These are phyloP conservation scores for Acanthamoeba sp. DNA, from an alignment of 208 protist genomes.

Conservation along the genomic window DNA sequence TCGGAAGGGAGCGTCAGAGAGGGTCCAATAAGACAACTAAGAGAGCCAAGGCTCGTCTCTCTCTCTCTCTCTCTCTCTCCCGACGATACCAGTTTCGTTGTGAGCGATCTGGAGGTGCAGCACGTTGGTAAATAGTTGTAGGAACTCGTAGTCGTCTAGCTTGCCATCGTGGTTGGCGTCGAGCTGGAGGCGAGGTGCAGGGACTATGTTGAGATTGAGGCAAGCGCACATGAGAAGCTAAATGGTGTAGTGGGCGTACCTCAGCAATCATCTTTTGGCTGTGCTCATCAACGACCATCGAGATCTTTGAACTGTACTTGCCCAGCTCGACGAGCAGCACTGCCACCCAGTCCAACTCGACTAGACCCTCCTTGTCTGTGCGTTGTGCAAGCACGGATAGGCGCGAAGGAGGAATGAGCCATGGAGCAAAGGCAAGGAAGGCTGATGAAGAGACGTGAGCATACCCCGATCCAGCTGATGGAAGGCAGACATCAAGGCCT, in stretches of 20 bases:
- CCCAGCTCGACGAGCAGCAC: slow-evolving; percentile 41
- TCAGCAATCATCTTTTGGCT: slow-evolving; percentile 23
- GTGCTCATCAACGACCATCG: slow-evolving; percentile 26
- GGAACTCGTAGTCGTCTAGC: slow-evolving; percentile 23
- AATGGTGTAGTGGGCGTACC: background rate
- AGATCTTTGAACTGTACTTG: slow-evolving; percentile 59
- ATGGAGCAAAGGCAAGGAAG: background rate
- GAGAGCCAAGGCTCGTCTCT: no score
- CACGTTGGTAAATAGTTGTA: slow-evolving; percentile 23
- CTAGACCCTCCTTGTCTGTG: slow-evolving; percentile 18
- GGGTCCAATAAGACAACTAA: background rate
- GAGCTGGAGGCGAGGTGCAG: background rate
- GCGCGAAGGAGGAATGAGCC: background rate
- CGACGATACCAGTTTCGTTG: background rate
- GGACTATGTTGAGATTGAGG: background rate
- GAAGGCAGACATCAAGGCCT: slow-evolving; percentile 28
- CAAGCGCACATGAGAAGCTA: background rate
- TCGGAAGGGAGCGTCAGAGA: background rate
- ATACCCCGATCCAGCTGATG: slow-evolving; percentile 4
- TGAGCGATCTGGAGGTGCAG: slow-evolving; percentile 34
- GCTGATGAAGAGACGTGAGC: background rate
- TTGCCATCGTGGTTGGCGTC: slow-evolving; percentile 39
- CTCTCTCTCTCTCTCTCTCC: no score
- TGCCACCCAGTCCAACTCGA: slow-evolving; percentile 27
- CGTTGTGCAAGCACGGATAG: background rate